A percentile compares a stretch with the other conserved stretches of the same genome.
Evolutionary conservation across 257 asterid genomes (phyloP).

Genomic region (Thymus mandschuricus): DNA sequence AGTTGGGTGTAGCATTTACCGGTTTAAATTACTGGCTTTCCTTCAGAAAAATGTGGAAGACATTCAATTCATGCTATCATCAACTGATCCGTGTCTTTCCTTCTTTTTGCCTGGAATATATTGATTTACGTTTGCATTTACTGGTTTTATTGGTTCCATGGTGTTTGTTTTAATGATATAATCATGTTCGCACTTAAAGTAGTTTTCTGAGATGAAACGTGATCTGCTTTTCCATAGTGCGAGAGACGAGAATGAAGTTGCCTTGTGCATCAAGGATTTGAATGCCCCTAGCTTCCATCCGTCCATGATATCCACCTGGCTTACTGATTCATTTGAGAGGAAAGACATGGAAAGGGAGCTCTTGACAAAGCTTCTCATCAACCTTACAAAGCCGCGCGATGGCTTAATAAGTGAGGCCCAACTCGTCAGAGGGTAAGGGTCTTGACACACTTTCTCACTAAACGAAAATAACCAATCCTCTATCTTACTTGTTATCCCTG

Average conservation of each 20-base stretch:
- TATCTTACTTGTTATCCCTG: constrained; percentile 23
- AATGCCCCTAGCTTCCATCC: constrained; percentile 76
- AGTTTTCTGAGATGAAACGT: not conserved
- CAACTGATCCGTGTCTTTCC: not conserved
- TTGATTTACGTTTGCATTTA: not conserved
- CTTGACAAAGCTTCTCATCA: constrained; percentile 68
- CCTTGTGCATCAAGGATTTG: constrained; percentile 78
- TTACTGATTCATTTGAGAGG: constrained; percentile 85
- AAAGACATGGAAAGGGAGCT: constrained; percentile 83
- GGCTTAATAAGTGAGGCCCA: constrained; percentile 61
- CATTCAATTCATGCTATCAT: not conserved
- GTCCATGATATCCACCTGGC: constrained; percentile 81
- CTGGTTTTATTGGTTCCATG: not conserved
- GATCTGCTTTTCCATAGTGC: constrained; percentile 53
- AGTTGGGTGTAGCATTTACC: too few relatives aligned
- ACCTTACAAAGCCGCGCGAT: constrained; percentile 59
- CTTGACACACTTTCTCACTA: not conserved
- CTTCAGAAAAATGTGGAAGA: not conserved
- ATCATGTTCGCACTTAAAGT: not conserved
- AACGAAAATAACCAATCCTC: not conserved
- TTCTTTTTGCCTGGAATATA: not conserved
- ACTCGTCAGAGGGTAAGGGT: constrained; percentile 73
- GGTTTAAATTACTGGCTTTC: not conserved
- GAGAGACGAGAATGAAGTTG: constrained; percentile 80
- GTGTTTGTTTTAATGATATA: not conserved